Evolutionary conservation across 306 rosid species (phyloP), one percentile per base, ranked within the genome.

Genomic region (Cicer chorassanicum): DNA sequence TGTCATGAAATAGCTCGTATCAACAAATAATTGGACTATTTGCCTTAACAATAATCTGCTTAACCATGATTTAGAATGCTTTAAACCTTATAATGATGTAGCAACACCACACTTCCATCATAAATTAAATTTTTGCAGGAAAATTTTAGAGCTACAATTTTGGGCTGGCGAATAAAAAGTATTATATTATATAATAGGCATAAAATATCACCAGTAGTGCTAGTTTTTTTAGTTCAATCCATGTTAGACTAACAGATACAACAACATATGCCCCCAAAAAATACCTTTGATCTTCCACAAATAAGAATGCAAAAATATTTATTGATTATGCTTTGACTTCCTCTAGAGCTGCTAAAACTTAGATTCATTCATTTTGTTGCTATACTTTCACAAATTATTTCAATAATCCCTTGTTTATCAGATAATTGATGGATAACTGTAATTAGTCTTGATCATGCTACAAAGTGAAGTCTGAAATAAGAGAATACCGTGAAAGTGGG

Each of bases 401-500:
- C 18, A 2, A 53, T 16, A 62, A 76, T 46, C 73, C 71, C 16
- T 8, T 60, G 61, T 49, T 19, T 41, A 36, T 36, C 66, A 54
- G 10, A 74, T 39, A 44, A 66, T 57, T n/a, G 59, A 24, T 45
- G 21, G 40, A 46, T 41, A 75, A 45, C 12, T 67, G 44, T 54
- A 72, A 73, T 49, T 81, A 48, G 40, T 67, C 63, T 67, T 29
- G 49, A 54, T 14, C 77, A 16, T 70, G 77, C 65, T 45, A 81
- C 49, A 68, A 83, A 34, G 48, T 63, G 60, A 40, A 73, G 45
- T 82, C 36, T 41, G 80, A 57, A 61, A 63, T 44, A 41, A 50
- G 57, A 71, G 81, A 80, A 82, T 88, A 94, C 99, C 73, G 96
- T 82, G 84, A 75, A 94, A 21, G 97, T 94, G 63, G 99, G 99